Conservation (phyloP, 345 rosid genomes). For the Hirschfeldia incana region DNA sequence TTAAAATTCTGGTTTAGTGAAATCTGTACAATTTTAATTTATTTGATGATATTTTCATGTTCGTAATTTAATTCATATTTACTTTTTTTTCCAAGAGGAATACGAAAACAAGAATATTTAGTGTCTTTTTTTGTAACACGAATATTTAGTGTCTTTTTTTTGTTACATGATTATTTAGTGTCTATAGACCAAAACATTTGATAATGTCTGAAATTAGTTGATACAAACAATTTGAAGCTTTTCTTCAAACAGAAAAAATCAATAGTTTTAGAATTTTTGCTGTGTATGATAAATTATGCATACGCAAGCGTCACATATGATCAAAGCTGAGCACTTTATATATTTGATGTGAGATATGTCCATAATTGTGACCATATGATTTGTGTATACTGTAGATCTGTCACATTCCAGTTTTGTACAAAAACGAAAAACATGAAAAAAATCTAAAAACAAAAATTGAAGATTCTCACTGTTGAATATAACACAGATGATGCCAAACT, state of each 20-base stretch:
- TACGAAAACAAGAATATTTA: too few relatives aligned
- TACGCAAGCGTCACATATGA: slow-evolving; percentile 29
- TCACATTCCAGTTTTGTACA: slow-evolving; percentile 23
- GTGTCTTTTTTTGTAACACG: too few relatives aligned
- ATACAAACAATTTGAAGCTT: too few relatives aligned
- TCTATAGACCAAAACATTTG: too few relatives aligned
- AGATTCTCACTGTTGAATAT: slow-evolving; percentile 29
- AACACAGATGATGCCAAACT: slow-evolving; percentile 31
- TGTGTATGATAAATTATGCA: not conserved
- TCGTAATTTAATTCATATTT: not conserved
- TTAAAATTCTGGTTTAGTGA: not conserved
- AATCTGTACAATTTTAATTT: not conserved
- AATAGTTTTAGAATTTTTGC: not conserved
- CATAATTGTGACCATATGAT: slow-evolving; percentile 37
- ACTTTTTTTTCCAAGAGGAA: too few relatives aligned
- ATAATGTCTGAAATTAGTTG: too few relatives aligned
- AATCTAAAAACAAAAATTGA: not conserved
- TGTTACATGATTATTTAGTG: too few relatives aligned
- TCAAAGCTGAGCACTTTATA: slow-evolving; percentile 20
- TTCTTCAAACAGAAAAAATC: not conserved
- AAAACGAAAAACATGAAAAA: slow-evolving; percentile 24
- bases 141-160: too few relatives aligned
- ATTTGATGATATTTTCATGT: not conserved
- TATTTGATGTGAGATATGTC: slow-evolving; percentile 42
- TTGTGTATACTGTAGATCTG: slow-evolving; percentile 35